Conservation (phyloP, 31 red algal genomes). For the Odonthalia washingtoniensis region DNA sequence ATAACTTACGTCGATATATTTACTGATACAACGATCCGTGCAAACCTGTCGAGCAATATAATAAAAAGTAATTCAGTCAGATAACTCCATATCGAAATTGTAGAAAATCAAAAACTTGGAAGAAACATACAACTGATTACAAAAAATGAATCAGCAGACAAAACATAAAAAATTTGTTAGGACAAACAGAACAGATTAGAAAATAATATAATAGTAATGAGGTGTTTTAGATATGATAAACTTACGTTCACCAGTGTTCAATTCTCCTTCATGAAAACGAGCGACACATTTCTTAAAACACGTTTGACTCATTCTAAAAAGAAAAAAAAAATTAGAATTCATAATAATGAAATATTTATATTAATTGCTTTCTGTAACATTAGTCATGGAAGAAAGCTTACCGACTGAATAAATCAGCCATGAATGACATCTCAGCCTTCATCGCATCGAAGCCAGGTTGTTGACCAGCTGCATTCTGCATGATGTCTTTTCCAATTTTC, state of each 20-base stretch:
- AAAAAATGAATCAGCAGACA: background rate
- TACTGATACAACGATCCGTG: conserved; percentile 91
- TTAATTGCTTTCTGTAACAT: too few species aligned
- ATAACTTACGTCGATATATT: conserved; percentile 95
- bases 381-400: too few species aligned
- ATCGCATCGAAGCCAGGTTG: conserved; percentile 44
- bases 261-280: conserved; percentile 87
- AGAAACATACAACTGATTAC: too few species aligned
- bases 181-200: background rate
- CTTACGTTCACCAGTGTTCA: conserved; percentile 77
- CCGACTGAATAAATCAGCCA: conserved; percentile 90
- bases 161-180: background rate
- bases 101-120: background rate
- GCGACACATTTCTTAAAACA: conserved; percentile 96
- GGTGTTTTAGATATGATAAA: too few species aligned
- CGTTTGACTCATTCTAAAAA: conserved; percentile 83
- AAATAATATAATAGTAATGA: background rate
- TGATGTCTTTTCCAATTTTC: too few species aligned
- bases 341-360: too few species aligned
- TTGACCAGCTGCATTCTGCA: conserved; percentile 17
- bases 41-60: conserved; percentile 84
- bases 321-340: too few species aligned
- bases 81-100: background rate
- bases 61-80: background rate
- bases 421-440: conserved; percentile 86